Conservation (phyloP, 768 basidiomycete species). For the Psilocybe azurescens region DNA sequence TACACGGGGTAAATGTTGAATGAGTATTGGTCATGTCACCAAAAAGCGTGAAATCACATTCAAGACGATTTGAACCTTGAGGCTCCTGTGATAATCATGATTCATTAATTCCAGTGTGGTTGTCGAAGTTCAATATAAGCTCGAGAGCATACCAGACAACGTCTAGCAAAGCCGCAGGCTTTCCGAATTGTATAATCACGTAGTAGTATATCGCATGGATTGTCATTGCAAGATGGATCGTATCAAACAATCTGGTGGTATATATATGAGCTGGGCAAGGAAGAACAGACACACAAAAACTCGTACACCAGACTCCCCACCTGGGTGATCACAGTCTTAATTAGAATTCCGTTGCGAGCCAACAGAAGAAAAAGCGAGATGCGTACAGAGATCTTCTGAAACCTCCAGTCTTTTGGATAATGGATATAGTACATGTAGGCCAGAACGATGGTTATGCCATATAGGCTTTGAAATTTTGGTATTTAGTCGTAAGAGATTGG, state of each 20-base stretch:
- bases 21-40: not conserved
- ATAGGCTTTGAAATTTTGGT: conserved; percentile 2
- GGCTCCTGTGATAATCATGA: conserved; percentile 23
- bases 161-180: conserved; percentile 20
- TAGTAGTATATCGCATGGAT: conserved; percentile 40
- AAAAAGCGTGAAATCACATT: conserved; percentile 34
- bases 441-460: conserved; percentile 25
- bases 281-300: not conserved
- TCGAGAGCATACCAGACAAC: conserved; percentile 34
- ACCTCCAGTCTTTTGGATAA: conserved; percentile 33
- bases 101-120: not conserved
- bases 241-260: conserved; percentile 34
- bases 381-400: conserved; percentile 39
- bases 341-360: not conserved
- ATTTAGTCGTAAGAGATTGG: not conserved
- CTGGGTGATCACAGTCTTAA: not conserved
- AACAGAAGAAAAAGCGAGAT: conserved; percentile 9
- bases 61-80: conserved; percentile 31
- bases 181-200: conserved; percentile 38
- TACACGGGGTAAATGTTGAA: not conserved
- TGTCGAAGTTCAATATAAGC: not conserved
- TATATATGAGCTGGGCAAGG: not conserved
- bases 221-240: conserved; percentile 35
- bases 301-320: conserved; percentile 14
- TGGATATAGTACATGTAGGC: conserved; percentile 39